Evolutionary conservation across 2,329 filamentous ascomycete species (phyloP).

Genomic region (Xylariaceae sp.): DNA sequence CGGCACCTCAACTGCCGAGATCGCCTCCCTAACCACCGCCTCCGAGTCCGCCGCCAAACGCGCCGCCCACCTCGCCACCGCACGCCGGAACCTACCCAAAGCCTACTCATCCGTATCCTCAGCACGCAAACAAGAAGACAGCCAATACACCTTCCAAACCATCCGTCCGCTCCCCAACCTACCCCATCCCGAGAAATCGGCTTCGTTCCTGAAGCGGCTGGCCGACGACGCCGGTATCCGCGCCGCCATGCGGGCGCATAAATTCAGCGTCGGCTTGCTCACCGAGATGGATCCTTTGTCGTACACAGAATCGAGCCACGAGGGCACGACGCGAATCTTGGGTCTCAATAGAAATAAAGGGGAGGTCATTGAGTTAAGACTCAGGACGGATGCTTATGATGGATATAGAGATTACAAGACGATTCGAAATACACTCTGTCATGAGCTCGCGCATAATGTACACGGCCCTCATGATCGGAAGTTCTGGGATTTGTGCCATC

Average conservation of each 20-base stretch:
- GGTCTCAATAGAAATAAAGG: conserved; percentile 85
- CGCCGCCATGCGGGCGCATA: conserved; percentile 76
- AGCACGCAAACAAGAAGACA: conserved; percentile 48
- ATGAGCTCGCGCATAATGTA: conserved; percentile 93
- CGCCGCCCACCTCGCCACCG: conserved; percentile 38
- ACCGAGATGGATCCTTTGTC: conserved; percentile 93
- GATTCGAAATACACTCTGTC: conserved; percentile 87
- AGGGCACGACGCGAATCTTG: conserved; percentile 69
- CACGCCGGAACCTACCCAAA: conserved; percentile 27
- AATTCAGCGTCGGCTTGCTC: conserved; percentile 77
- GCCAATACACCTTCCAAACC: conserved; percentile 75
- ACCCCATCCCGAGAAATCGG: conserved; percentile 67
- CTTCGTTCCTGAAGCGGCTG: conserved; percentile 69
- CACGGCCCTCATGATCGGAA: conserved; percentile 76
- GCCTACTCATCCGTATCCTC: conserved; percentile 28
- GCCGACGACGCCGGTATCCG: conserved; percentile 82
- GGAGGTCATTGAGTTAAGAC: conserved; percentile 82
- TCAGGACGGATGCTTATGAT: conserved; percentile 91
- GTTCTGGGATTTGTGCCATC: conserved; percentile 85
- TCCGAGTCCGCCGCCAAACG: conserved; percentile 45
- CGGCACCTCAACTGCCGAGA: conserved; percentile 58
- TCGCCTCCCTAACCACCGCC: conserved; percentile 51
- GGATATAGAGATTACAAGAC: conserved; percentile 91
- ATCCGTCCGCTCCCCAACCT: conserved; percentile 74
- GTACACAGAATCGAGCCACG: conserved; percentile 68